These are phyloP conservation scores for Microcyclospora tardicrescens DNA, from an alignment of 2,329 filamentous ascomycete species.

Conservation along the genomic window DNA sequence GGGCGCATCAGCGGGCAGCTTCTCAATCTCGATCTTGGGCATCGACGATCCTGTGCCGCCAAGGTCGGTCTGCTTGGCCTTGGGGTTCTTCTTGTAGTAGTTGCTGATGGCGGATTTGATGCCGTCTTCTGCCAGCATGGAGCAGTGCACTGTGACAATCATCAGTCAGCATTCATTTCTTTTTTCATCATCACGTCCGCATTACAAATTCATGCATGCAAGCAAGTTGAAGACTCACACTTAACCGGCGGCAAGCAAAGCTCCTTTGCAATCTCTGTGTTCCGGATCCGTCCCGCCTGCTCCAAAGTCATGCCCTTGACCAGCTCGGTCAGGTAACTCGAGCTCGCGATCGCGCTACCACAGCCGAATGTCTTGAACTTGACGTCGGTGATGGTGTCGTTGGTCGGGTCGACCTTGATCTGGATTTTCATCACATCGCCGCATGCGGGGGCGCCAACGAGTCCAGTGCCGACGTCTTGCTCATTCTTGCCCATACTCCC, in stretches of 20 bases:
- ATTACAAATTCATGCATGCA: neutral
- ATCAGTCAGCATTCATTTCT: conserved; percentile 1
- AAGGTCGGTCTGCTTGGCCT: conserved; percentile 59
- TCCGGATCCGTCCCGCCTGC: conserved; percentile 82
- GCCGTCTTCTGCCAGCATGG: conserved; percentile 82
- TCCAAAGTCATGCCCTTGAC: conserved; percentile 94
- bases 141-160: conserved; percentile 58
- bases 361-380: conserved; percentile 98
- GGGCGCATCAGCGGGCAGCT: conserved; percentile 26
- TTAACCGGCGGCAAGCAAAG: conserved; percentile 80
- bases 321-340: conserved; percentile 86
- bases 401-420: conserved; percentile 79
- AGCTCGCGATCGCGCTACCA: conserved; percentile 86
- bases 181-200: neutral
- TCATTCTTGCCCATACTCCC: conserved; percentile 70
- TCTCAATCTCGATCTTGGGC: conserved; percentile 51
- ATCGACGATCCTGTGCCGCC: conserved; percentile 59
- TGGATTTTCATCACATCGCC: conserved; percentile 92
- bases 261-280: conserved; percentile 97
- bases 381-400: conserved; percentile 81
- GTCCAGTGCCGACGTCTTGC: conserved; percentile 72
- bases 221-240: conserved; percentile 40
- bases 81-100: conserved; percentile 84
- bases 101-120: conserved; percentile 87
- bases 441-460: conserved; percentile 81